Base-by-base conservation (phyloP, 768 basidiomycete genomes). In the Leucocoprinus sp. region DNA sequence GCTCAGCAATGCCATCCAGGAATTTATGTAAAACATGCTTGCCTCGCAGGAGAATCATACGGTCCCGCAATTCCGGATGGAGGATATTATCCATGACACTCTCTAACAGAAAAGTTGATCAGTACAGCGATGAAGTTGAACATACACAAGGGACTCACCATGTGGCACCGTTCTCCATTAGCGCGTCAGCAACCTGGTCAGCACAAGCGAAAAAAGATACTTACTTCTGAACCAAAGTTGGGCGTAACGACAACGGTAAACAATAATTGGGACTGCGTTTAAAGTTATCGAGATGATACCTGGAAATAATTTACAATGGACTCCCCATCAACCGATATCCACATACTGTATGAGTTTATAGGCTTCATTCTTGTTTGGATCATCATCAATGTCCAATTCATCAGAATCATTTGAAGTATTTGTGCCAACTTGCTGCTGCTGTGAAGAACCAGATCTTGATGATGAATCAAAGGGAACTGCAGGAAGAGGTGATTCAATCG, bases 251-350 rank as follows among this genome's bases (percentile, higher is more conserved):
- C 2, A 87, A 78, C 0, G 93, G 93, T 5, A 97, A 69, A 56
- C 85, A 88, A 58, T 97, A 97, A 8, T 77, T 74, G 33, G 81
- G 82, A 55, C 93, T 93, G 50, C 84, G 71, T 58, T 81, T 84
- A 60, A 80, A 92, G 55, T 95, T 95, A 54, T 92, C 86, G 39
- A 97, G 70, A 58, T 97, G 93, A 62, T 95, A 93, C 49, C 89
- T 90, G 41, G 35, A 19, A 4, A 2, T 34, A 18, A 26, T 46
- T 34, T 39, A 41, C 31, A 46, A 48, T 9, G 38, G 7, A 19
- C 3, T n/a, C n/a, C 34, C 19, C 48, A 21, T 9, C 42, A 19
- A 22, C 5, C 8, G 17, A 36, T 11, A 23, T 42, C 28, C 27
- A 63, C 78, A 11, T 55, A 87, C 87, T 78, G 76, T 50, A 91